Base-by-base conservation (phyloP, 805 yeast genomes). In the Candida bentonensis region DNA sequence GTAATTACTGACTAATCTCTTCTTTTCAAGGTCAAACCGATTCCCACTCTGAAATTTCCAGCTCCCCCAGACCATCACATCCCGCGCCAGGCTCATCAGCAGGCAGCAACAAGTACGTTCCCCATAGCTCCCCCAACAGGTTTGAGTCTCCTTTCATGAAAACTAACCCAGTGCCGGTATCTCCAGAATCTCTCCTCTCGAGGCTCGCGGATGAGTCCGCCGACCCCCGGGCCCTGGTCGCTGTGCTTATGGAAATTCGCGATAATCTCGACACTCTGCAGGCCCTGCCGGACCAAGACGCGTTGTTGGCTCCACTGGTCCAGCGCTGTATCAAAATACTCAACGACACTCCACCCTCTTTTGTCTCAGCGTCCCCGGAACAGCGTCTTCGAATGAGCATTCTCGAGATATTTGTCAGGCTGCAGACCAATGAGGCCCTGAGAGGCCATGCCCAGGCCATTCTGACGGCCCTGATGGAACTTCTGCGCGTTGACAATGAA, bases 401-500 rank as follows among this genome's bases (percentile, higher is more conserved):
- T 9, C n/a, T 30, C 53, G 53, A 51, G 22, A 36, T 42, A 43
- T 44, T 44, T 15, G 36, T 30, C 5, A 9, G 36, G 13, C 70
- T 87, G 39, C 86, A 84, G 45, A 76, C 83, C 68, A 87, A 82
- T 57, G 96, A 87, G 27, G 72, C 80, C 2, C 77, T 86, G 55
- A 81, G 79, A 56, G 82, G 82, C 0, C 78, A 78, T 58, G 78
- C 88, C 1, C 64, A 65, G 26, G 69, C 68, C 28, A 70, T 86
- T 17, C 65, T 83, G 53, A 79, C 74, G 27, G 64, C 70, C 7
- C 64, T 89, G 44, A 75, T 79, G 53, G 60, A 66, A 21, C 65
- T 82, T 13, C 66, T 89, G 47, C 75, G 73, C 17, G 68, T 65
- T 15, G 99, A 94, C 56, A 92, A 92, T 59, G 99, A 94, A 61